Base-by-base conservation (phyloP, 177 flowering plant species). In the Vitis hybrid region DNA sequence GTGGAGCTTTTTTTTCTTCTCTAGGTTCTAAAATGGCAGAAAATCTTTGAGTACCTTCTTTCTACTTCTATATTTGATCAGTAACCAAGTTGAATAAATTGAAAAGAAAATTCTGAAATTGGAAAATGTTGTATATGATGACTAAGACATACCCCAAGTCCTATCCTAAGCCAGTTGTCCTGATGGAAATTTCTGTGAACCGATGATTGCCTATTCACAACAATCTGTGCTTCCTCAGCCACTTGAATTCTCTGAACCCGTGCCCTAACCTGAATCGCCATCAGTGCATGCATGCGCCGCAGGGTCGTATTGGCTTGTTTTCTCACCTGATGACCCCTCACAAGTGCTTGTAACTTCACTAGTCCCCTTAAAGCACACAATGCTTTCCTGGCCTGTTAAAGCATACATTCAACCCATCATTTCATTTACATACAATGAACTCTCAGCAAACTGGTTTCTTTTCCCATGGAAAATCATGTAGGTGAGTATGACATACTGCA, bases 311-410 rank as follows among this genome's bases (percentile, higher is more conserved):
- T 73, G 2, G 86, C 82, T 71, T 83, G 90, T 76, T 86, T 90
- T 79, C 94, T 86, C 73, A 90, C 94, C 20, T 79, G 77, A 81
- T 87, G 79, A 70, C 92, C 94, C 64, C 92, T 84, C n/a, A 90
- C 91, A 14, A 84, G 63, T 56, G 94, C 94, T 79, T 90, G 94
- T 71, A 90, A 62, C 77, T 85, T 88, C 15, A 90, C 94, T 48
- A 90, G 71, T 51, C 86, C 90, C 74, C 76, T 87, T 68, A 90
- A 73, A 63, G 94, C 94, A 30, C 78, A 17, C 53, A 90, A 71
- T 17, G 94, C 94, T 76, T 77, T 90, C 77, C 84, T 88, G 63
- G 94, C 94, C 94, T 90, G 79, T 32, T 65, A 76, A 49, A 68
- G 70, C 46, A 49, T 20, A 0, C 46, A 41, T 41, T 41, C 46